phyloP scores from a whole-genome alignment of 2,329 filamentous ascomycete genomes.

The Colletotrichum higginsianum region DNA sequence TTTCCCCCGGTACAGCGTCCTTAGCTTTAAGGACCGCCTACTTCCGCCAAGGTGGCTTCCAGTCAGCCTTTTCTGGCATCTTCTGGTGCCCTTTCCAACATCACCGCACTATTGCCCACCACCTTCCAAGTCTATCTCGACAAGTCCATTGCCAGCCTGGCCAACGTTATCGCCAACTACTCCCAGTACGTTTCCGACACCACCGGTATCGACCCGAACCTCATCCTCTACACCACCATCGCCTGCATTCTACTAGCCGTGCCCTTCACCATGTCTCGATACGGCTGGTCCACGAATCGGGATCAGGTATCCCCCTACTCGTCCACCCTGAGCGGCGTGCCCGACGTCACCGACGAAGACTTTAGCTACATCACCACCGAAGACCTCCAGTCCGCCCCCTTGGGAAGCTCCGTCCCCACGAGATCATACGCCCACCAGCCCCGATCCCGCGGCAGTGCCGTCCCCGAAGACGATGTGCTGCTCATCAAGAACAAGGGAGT shows the following conservation, averaged over 20 bases:
- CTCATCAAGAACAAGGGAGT: constrained; percentile 78
- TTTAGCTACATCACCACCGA: constrained; percentile 88
- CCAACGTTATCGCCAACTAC: constrained; percentile 62
- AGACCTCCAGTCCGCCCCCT: constrained; percentile 69
- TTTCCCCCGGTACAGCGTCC: constrained; percentile 40
- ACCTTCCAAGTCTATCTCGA: constrained; percentile 69
- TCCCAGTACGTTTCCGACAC: constrained; percentile 67
- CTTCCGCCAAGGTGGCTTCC: constrained; percentile 74
- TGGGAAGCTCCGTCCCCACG: constrained; percentile 53
- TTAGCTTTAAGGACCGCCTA: constrained; percentile 45
- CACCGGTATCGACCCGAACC: constrained; percentile 63
- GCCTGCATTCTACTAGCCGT: constrained; percentile 64
- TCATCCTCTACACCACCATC: constrained; percentile 66
- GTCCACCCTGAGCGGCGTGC: constrained; percentile 62
- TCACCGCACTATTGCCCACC: constrained; percentile 64
- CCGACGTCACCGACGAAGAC: constrained; percentile 81
- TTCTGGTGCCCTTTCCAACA: constrained; percentile 74
- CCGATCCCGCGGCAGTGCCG: constrained; percentile 52
- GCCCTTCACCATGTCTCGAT: constrained; percentile 69
- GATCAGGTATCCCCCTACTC: constrained; percentile 67
- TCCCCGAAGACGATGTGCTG: constrained; percentile 77
- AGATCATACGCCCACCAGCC: constrained; percentile 57
- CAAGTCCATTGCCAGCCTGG: constrained; percentile 65
- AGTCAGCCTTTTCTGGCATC: constrained; percentile 71
- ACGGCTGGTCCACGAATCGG: constrained; percentile 63